These are phyloP conservation scores for Ascochyta koolunga DNA, from an alignment of 2,329 filamentous ascomycete species.

Conservation along the genomic window DNA sequence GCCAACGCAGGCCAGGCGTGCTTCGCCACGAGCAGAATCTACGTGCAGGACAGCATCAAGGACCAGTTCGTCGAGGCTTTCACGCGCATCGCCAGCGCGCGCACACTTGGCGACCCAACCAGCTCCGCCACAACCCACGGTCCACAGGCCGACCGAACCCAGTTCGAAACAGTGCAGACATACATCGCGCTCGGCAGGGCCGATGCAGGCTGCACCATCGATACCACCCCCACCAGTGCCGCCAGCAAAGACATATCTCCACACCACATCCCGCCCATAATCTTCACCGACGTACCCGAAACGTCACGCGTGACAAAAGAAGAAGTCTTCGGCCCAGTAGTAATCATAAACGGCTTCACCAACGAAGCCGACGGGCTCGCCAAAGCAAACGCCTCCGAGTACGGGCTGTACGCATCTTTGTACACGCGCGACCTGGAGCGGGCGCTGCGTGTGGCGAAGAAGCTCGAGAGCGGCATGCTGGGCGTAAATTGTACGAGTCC, in stretches of 20 bases:
- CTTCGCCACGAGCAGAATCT: slow-evolving; percentile 63
- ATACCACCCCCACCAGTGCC: slow-evolving; percentile 39
- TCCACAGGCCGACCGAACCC: slow-evolving; percentile 32
- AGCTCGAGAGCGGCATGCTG: slow-evolving; percentile 45
- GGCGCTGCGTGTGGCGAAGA: slow-evolving; percentile 45
- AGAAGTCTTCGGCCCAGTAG: slow-evolving; percentile 50
- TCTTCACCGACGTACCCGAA: slow-evolving; percentile 55
- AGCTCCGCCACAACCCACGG: slow-evolving; percentile 26
- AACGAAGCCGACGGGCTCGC: slow-evolving; percentile 44
- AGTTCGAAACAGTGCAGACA: slow-evolving; percentile 29
- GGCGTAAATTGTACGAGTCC: slow-evolving; percentile 46
- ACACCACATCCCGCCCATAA: slow-evolving; percentile 54
- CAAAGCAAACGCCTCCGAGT: slow-evolving; percentile 48
- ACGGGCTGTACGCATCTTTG: slow-evolving; percentile 46
- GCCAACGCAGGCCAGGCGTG: slow-evolving; percentile 64
- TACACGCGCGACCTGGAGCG: slow-evolving; percentile 43
- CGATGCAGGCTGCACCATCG: slow-evolving; percentile 45
- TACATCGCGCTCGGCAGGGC: slow-evolving; percentile 49
- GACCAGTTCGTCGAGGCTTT: slow-evolving; percentile 41
- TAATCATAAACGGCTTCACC: slow-evolving; percentile 45
- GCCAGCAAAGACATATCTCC: slow-evolving; percentile 37
- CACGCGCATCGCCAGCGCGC: slow-evolving; percentile 17
- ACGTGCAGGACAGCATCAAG: slow-evolving; percentile 60
- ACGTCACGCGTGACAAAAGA: slow-evolving; percentile 45
- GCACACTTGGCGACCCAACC: slow-evolving; percentile 30